Evolutionary conservation across 2,329 filamentous ascomycete genomes (phyloP).

Genomic region (Trichoderma citrinoviride): DNA sequence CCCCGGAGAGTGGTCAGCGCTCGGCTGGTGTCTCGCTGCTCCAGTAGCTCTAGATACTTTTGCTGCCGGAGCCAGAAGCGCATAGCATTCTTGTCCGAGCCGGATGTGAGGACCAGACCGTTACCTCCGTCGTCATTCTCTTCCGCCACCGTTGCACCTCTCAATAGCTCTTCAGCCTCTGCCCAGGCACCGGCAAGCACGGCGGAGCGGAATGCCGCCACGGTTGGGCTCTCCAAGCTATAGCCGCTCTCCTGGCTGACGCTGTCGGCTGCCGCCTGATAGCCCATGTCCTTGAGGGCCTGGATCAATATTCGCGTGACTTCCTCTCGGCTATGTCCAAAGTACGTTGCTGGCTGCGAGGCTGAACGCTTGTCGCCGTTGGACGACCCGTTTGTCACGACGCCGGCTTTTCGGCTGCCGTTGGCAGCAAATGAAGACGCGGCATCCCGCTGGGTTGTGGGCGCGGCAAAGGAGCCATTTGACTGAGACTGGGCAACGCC

Average conservation of each 20-base stretch:
- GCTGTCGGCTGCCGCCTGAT: constrained; percentile 69
- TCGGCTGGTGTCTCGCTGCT: constrained; percentile 66
- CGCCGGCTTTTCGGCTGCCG: constrained; percentile 46
- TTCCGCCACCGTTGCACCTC: constrained; percentile 48
- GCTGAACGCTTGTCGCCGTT: constrained; percentile 30
- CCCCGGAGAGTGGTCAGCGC: constrained; percentile 81
- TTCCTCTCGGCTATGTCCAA: constrained; percentile 87
- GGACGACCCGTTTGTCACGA: constrained; percentile 55
- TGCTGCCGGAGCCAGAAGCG: constrained; percentile 86
- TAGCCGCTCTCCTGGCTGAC: constrained; percentile 81
- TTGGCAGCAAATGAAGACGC: constrained; percentile 37
- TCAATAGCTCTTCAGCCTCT: constrained; percentile 78
- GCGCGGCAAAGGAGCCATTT: constrained; percentile 41
- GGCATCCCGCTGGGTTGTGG: constrained; percentile 25
- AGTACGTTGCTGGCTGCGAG: constrained; percentile 51
- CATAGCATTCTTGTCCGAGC: constrained; percentile 75
- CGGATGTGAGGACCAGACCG: constrained; percentile 71
- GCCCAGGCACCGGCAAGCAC: constrained; percentile 79
- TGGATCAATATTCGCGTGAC: constrained; percentile 91
- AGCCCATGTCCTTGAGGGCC: constrained; percentile 83
- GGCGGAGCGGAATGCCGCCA: constrained; percentile 79
- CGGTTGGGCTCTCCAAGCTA: constrained; percentile 79
- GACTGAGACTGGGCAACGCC: constrained; percentile 34
- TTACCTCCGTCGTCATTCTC: constrained; percentile 40
- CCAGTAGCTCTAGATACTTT: constrained; percentile 89